phyloP scores from a whole-genome alignment of 305 asterid genomes.

The Fraxinus nigra region DNA sequence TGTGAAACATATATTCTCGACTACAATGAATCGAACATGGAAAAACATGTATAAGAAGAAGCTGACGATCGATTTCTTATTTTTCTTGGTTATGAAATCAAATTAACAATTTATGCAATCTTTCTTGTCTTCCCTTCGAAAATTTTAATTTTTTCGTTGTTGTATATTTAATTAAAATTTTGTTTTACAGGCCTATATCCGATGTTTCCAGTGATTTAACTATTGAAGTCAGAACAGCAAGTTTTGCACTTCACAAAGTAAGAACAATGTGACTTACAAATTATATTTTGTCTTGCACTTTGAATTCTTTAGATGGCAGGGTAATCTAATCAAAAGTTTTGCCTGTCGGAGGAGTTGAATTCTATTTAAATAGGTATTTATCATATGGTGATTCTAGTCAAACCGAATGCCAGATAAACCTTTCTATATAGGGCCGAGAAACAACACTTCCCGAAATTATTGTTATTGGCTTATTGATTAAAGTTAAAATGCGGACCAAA shows the following conservation, averaged over 20 bases:
- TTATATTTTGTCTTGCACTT: neutral
- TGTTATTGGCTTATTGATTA: neutral
- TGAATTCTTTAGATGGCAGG: neutral
- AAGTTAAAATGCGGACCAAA: neutral
- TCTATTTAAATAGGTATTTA: neutral
- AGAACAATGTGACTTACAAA: conserved; percentile 19
- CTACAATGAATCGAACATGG: conserved; percentile 23
- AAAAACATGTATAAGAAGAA: conserved; percentile 33
- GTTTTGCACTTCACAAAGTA: conserved; percentile 88
- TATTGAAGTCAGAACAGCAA: conserved; percentile 68
- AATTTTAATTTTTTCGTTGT: neutral
- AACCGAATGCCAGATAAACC: neutral
- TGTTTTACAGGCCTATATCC: conserved; percentile 80
- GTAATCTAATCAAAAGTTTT: neutral
- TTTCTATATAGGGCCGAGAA: neutral
- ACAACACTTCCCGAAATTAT: neutral
- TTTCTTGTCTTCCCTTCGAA: neutral
- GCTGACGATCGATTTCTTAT: neutral
- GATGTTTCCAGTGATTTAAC: conserved; percentile 92
- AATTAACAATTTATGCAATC: neutral
- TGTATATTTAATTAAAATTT: too few relatives aligned
- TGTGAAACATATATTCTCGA: neutral
- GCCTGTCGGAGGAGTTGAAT: neutral
- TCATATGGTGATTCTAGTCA: neutral
- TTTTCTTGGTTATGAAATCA: neutral